phyloP scores from a whole-genome alignment of 2,329 filamentous ascomycete genomes.

The Fusarium xylarioides region DNA sequence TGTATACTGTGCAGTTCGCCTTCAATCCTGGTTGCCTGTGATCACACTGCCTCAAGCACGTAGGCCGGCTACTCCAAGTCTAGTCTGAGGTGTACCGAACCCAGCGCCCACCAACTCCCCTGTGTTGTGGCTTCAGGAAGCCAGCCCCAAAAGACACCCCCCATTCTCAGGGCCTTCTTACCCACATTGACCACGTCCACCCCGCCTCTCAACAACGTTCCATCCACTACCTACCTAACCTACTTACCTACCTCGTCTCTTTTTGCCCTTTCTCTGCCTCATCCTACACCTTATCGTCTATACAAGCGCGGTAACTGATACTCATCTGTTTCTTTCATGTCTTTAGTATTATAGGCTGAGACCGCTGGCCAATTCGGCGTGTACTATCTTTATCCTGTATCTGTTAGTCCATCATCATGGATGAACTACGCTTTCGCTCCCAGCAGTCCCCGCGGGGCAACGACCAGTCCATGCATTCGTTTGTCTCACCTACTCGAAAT shows the following conservation, averaged over 20 bases:
- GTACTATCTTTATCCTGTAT: conserved; percentile 54
- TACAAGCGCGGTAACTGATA: conserved; percentile 42
- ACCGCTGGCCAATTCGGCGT: conserved; percentile 50
- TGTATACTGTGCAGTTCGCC: conserved; percentile 1
- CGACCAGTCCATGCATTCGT: conserved; percentile 77
- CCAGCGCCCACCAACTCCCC: conserved; percentile 24
- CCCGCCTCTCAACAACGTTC: conserved; percentile 47
- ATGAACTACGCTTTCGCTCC: conserved; percentile 80
- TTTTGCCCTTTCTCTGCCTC: conserved; percentile 37
- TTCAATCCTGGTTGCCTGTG: conserved; percentile 6
- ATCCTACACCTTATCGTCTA: conserved; percentile 24
- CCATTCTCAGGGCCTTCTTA: conserved; percentile 38
- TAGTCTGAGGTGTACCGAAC: conserved; percentile 21
- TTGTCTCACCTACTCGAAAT: conserved; percentile 79
- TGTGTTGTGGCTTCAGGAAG: conserved; percentile 32
- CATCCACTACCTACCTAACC: conserved; percentile 37
- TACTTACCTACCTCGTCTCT: conserved; percentile 38
- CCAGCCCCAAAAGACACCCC: conserved; percentile 30
- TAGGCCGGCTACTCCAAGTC: conserved; percentile 16
- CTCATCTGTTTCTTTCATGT: conserved; percentile 48
- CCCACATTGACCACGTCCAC: conserved; percentile 44
- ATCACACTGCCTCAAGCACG: conserved; percentile 17
- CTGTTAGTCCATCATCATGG: conserved; percentile 67
- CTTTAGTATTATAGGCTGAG: conserved; percentile 47
- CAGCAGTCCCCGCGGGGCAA: conserved; percentile 77